Percentiles rank a stretch among this genome's conserved stretches.
Conservation (phyloP, 495 filamentous ascomycete species). For the Talaromyces thailandensis region DNA sequence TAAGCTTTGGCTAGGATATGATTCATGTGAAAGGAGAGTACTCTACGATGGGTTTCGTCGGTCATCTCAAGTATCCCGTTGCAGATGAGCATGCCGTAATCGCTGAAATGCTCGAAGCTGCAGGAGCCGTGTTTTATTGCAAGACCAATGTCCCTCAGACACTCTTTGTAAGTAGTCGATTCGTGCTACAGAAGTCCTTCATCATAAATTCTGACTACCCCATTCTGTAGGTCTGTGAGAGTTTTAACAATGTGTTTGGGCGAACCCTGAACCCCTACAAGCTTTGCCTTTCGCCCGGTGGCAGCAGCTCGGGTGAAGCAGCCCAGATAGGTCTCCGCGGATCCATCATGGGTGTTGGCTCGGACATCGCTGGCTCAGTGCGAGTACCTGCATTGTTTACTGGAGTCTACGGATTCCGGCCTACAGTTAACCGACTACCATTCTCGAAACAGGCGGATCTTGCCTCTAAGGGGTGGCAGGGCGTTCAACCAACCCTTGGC, state of each 20-base stretch:
- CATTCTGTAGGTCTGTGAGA: too few relatives aligned
- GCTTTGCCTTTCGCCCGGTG: slow-evolving; percentile 39
- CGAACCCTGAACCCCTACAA: slow-evolving; percentile 46
- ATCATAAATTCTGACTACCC: too few relatives aligned
- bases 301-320: slow-evolving; percentile 51
- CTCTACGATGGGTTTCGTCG: too few relatives aligned
- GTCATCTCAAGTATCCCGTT: too few relatives aligned
- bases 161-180: slow-evolving; percentile 23
- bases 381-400: slow-evolving; percentile 14
- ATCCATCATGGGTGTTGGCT: slow-evolving; percentile 26
- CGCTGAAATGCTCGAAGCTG: background rate
- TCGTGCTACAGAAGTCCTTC: background rate
- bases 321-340: slow-evolving; percentile 31
- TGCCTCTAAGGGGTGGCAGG: too few relatives aligned
- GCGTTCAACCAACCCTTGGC: slow-evolving; percentile 16
- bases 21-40: too few relatives aligned
- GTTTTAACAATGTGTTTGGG: slow-evolving; percentile 49
- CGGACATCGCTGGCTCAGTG: slow-evolving; percentile 40
- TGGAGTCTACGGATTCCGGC: too few relatives aligned
- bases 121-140: slow-evolving; percentile 9
- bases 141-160: slow-evolving; percentile 13
- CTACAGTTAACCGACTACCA: too few relatives aligned
- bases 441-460: too few relatives aligned
- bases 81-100: too few relatives aligned
- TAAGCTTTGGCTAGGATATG: too few relatives aligned